Percentiles rank a stretch among this genome's conserved stretches.
These are phyloP conservation scores for Penicillium sp. DNA, from an alignment of 2,329 filamentous ascomycete species.

Conservation along the genomic window DNA sequence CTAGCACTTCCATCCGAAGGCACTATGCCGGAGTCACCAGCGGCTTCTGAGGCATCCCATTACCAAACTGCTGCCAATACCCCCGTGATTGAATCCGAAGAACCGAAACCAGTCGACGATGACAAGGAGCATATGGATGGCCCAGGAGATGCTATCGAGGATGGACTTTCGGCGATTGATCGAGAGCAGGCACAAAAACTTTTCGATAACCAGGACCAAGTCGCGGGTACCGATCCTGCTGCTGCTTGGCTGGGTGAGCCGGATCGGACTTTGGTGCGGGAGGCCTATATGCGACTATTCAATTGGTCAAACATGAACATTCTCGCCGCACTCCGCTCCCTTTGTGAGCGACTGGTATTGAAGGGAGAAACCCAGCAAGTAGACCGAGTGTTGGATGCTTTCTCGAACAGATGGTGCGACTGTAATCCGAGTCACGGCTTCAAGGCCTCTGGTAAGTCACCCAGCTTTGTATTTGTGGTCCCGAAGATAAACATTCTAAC, in stretches of 20 bases:
- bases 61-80: conserved; percentile 44
- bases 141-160: conserved; percentile 16
- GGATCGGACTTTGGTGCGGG: conserved; percentile 50
- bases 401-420: conserved; percentile 84
- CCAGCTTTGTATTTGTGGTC: not conserved
- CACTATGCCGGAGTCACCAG: conserved; percentile 26
- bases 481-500: not conserved
- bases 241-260: conserved; percentile 75
- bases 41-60: conserved; percentile 38
- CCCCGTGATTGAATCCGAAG: conserved; percentile 32
- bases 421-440: conserved; percentile 93
- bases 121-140: conserved; percentile 16
- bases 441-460: conserved; percentile 67
- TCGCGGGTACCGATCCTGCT: conserved; percentile 70
- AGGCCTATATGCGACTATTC: conserved; percentile 88
- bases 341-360: conserved; percentile 76
- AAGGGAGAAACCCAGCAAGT: conserved; percentile 95
- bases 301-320: conserved; percentile 80
- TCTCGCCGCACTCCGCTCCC: conserved; percentile 66
- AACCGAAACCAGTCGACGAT: conserved; percentile 17
- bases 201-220: conserved; percentile 72
- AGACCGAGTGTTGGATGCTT: conserved; percentile 84
- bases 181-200: conserved; percentile 72
- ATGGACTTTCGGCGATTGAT: conserved; percentile 56
- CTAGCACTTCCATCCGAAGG: conserved; percentile 23